phyloP scores from a whole-genome alignment of 495 filamentous ascomycete genomes.

The Xylona heveae region DNA sequence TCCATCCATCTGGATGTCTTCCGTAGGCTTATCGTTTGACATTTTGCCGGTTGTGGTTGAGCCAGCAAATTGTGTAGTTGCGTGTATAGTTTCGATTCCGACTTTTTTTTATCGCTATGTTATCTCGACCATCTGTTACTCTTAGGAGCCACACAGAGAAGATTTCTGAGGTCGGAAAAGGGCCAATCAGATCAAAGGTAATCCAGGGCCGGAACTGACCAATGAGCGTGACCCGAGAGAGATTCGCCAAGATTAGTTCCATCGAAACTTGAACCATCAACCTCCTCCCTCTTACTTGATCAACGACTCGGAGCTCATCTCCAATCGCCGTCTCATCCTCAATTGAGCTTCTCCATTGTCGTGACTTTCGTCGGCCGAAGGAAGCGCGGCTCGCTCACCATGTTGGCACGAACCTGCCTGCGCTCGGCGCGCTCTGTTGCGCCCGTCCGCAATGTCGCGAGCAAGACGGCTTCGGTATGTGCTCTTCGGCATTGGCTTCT shows the following conservation, averaged over 20 bases:
- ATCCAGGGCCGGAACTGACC: no score
- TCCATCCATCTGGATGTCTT: no score
- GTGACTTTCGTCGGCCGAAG: neutral
- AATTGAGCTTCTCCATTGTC: neutral
- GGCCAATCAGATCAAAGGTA: no score
- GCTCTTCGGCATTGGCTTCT: slow-evolving; percentile 6
- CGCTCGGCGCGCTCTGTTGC: slow-evolving; percentile 61
- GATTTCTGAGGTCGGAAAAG: no score
- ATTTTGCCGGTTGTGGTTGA: no score
- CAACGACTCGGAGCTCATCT: neutral
- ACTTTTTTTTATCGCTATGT: no score
- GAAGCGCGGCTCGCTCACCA: slow-evolving; percentile 20
- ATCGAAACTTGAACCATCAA: neutral
- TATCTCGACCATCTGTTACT: no score
- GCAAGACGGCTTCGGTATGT: slow-evolving; percentile 37
- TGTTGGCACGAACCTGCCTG: slow-evolving; percentile 73
- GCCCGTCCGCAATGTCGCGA: slow-evolving; percentile 39
- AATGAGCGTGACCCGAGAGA: no score
- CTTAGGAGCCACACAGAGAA: no score
- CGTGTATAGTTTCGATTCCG: no score
- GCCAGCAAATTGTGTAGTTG: no score
- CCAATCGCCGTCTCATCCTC: neutral
- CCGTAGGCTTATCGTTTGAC: no score
- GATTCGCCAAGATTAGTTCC: neutral
- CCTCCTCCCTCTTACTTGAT: neutral